Evolutionary conservation across 1,139 yeast species (phyloP), one percentile per base, ranked within the genome.

Genomic region (Taphrina betulina): DNA sequence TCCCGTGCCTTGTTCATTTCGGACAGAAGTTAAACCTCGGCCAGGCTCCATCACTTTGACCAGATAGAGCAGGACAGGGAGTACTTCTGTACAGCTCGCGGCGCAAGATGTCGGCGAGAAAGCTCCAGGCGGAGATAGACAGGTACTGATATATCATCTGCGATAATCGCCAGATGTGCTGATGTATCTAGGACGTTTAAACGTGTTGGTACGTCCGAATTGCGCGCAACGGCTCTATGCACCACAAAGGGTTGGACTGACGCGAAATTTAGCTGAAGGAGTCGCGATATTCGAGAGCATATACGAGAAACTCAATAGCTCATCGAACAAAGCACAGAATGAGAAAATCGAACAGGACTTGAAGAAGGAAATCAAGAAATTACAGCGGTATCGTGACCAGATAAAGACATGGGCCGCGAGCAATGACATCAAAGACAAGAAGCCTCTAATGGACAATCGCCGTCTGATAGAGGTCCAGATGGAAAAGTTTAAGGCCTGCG

Each of bases 401-500:
- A 86, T 94, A 63, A 94, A 94, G 71, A 85, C 87, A 58, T 94
- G 98, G 98, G 75, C 90, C 67, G 81, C 95, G 45, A 95, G 94
- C 64, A 85, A 84, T 65, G 95, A 94, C 61, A 90, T 90, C 55
- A 90, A 94, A 70, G 94, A 92, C 67, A 95, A 89, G 72, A 85
- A 87, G 68, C 71, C 77, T 53, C 72, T 94, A 60, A 78, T 81
- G 61, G 97, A 90, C 60, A 86, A 89, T 65, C 77, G 98, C 57
- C 78, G 83, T 63, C 75, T 82, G 63, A 92, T 94, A 63, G 96
- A 94, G 70, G 80, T 80, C 67, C 95, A 94, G 57, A 92, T 92
- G 99, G 98, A 94, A 71, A 80, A 92, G 64, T 94, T 94, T 72
- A 94, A 94, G 69, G 92, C 92, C 54, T 86, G 90, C 63, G 99